Evolutionary conservation across 177 flowering plant genomes (phyloP), one percentile per base, ranked within the genome.

Genomic region (Tripterygium wilfordii): DNA sequence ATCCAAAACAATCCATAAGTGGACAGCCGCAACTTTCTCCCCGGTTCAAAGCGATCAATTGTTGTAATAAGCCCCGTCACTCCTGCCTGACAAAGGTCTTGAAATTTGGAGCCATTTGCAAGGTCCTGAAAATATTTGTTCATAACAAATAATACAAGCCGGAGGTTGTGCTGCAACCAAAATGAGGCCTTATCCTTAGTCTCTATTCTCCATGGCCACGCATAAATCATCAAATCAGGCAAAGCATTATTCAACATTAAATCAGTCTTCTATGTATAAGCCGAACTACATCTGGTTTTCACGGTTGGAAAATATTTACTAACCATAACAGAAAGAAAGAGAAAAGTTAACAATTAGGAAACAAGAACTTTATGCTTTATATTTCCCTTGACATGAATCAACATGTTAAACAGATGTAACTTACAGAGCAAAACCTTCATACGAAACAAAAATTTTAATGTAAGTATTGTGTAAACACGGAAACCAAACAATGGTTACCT

Each of bases 1-100:
- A 92, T 92, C 96, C 96, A 92, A 57, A 88, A 92, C 10, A 92
- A 66, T 46, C 81, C 74, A 58, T 92, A 92, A 5, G 98, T 88
- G 45, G 98, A 91, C 17, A 91, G 81, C 41, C 77, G 79, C 20
- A 75, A 69, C 48, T 62, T 85, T 56, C 82, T 76, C 7, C 69
- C 76, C 10, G 91, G 96, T 62, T 92, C 96, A 75, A 92, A 92
- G 21, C 98, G 91, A 59, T 92, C 96, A 30, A 92, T 86, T 15
- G 91, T 89, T 31, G 72, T 84, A 24, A 88, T 88, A 17, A 92
- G 91, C 46, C 98, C 98, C 64, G 71, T 80, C 10, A 76, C 91
- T 45, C 98, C 96, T 22, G 90, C 98, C 62, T 92, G 98, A 55
- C 96, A 88, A 18, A 86, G 73, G 63, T 86, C 96, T 58, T 79